Conservation (phyloP, 495 filamentous ascomycete genomes). For the Bathelium albidoporum region DNA sequence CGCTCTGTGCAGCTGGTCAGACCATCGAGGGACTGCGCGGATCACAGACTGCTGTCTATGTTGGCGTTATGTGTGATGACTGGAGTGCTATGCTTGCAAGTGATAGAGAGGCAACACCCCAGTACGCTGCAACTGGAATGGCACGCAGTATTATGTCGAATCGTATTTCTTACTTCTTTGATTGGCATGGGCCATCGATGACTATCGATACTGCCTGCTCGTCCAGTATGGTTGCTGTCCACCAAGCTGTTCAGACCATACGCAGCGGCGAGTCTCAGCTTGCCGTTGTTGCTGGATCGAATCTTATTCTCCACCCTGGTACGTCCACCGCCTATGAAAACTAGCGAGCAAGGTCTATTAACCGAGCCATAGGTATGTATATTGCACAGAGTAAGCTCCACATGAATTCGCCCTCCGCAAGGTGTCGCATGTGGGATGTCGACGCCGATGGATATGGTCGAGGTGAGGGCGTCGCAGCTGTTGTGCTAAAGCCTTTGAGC, state of each 20-base stretch:
- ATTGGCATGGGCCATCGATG: slow-evolving; percentile 4
- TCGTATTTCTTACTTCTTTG: slow-evolving; percentile 30
- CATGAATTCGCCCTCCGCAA: neutral
- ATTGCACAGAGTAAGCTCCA: neutral
- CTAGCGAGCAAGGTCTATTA: neutral
- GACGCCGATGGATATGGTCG: neutral
- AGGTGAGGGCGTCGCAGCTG: neutral
- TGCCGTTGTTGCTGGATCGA: slow-evolving; percentile 39
- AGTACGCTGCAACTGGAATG: slow-evolving; percentile 5
- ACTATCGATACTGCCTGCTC: slow-evolving; percentile 32
- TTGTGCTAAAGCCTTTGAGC: slow-evolving; percentile 25
- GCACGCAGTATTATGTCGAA: slow-evolving; percentile 37
- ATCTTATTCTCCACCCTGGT: slow-evolving; percentile 21
- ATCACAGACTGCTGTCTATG: neutral
- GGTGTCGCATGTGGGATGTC: neutral
- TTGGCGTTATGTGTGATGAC: neutral
- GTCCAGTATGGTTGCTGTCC: slow-evolving; percentile 36
- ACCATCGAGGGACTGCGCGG: neutral
- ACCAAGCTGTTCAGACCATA: slow-evolving; percentile 37
- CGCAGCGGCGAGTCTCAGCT: slow-evolving; percentile 29
- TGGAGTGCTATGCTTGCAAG: neutral
- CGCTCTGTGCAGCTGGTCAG: slow-evolving; percentile 17
- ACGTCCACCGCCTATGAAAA: neutral
- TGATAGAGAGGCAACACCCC: neutral
- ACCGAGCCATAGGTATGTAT: neutral